Evolutionary conservation across 2,329 filamentous ascomycete species (phyloP).

Genomic region (Pyrenochaeta sp.): DNA sequence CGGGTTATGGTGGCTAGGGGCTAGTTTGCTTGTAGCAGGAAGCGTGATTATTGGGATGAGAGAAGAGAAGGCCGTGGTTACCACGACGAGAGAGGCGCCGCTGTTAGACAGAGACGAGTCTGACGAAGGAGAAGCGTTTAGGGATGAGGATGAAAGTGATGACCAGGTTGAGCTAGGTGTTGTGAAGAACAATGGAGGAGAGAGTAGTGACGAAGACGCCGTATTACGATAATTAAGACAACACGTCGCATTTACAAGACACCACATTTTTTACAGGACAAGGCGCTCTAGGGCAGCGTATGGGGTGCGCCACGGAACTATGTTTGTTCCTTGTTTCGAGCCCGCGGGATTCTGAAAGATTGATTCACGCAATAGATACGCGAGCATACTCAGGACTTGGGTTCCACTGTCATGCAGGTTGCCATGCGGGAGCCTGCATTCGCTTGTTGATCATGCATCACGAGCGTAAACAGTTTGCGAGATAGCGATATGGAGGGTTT

Average conservation of each 20-base stretch:
- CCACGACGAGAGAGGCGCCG: constrained; percentile 29
- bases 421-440: no score
- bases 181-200: constrained; percentile 27
- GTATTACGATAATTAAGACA: constrained; percentile 34
- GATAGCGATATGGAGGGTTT: no score
- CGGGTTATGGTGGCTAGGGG: constrained; percentile 78
- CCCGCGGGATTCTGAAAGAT: no score
- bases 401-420: no score
- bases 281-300: no score
- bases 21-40: constrained; percentile 73
- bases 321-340: no score
- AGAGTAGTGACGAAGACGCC: constrained; percentile 40
- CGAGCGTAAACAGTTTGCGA: no score
- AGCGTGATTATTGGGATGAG: constrained; percentile 80
- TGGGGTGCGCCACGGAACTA: no score
- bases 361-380: no score
- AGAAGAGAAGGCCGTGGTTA: constrained; percentile 59
- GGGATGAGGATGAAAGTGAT: constrained; percentile 40
- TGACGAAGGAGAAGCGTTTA: constrained; percentile 34
- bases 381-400: no score
- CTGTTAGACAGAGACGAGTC: constrained; percentile 24
- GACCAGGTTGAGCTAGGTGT: constrained; percentile 39
- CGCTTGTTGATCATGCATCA: no score
- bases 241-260: neutral
- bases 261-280: no score